phyloP scores from a whole-genome alignment of 1,284 basidiomycete species.

The Trichosporon sp. region DNA sequence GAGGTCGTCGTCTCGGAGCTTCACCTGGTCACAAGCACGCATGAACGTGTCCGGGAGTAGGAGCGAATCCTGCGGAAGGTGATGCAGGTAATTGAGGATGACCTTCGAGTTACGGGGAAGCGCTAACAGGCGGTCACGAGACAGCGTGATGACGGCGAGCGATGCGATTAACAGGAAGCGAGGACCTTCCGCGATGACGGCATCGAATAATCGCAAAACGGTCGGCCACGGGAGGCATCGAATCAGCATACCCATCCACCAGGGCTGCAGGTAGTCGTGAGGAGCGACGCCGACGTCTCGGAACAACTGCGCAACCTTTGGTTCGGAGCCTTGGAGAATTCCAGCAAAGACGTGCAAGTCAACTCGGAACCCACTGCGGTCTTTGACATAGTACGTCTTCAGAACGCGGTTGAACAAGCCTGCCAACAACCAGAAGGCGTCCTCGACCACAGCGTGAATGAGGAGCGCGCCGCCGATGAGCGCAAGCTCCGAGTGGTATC shows the following conservation, averaged over 20 bases:
- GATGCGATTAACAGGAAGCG: conserved; percentile 74
- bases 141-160: conserved; percentile 59
- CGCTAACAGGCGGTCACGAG: conserved; percentile 35
- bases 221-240: conserved; percentile 70
- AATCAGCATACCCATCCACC: conserved; percentile 58
- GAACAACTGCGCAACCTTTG: conserved; percentile 60
- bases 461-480: conserved; percentile 71
- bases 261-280: conserved; percentile 43
- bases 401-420: conserved; percentile 68
- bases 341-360: conserved; percentile 72
- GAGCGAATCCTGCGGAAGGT: conserved; percentile 42
- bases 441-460: conserved; percentile 77
- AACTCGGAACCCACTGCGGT: conserved; percentile 67
- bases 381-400: conserved; percentile 69
- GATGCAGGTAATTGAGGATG: conserved; percentile 33
- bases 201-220: conserved; percentile 74
- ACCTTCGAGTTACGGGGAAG: conserved; percentile 22
- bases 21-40: conserved; percentile 37
- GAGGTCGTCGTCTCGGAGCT: conserved; percentile 42
- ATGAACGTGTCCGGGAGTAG: conserved; percentile 43
- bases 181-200: conserved; percentile 82
- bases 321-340: conserved; percentile 64
- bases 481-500: conserved; percentile 61
- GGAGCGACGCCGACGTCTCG: conserved; percentile 48
- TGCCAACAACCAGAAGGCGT: conserved; percentile 71